phyloP scores from a whole-genome alignment of 1,284 basidiomycete genomes.

The Trichosporon sp. region DNA sequence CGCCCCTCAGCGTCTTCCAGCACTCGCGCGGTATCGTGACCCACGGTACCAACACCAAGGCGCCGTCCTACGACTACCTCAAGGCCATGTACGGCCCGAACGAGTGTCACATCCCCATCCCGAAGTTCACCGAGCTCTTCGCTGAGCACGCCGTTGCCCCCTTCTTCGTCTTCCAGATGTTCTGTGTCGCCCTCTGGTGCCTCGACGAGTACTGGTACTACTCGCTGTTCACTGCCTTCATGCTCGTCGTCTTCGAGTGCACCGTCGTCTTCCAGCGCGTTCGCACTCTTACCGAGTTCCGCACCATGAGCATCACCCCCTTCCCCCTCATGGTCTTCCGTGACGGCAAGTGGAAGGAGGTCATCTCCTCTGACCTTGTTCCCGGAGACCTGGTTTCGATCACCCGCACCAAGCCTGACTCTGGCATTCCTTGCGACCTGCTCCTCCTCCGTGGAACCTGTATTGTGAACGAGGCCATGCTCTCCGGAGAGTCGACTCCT shows the following conservation, averaged over 20 bases:
- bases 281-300: slow-evolving; percentile 85
- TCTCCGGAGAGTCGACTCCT: slow-evolving; percentile 94
- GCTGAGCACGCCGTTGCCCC: slow-evolving; percentile 89
- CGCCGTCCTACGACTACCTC: slow-evolving; percentile 58
- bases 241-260: slow-evolving; percentile 94
- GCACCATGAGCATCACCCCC: slow-evolving; percentile 90
- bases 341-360: slow-evolving; percentile 73
- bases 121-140: slow-evolving; percentile 84
- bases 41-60: slow-evolving; percentile 34
- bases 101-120: slow-evolving; percentile 93
- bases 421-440: slow-evolving; percentile 85
- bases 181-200: slow-evolving; percentile 93
- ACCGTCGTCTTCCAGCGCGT: slow-evolving; percentile 96
- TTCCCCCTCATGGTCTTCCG: slow-evolving; percentile 81
- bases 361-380: slow-evolving; percentile 80
- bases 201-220: slow-evolving; percentile 99
- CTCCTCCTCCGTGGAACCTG: slow-evolving; percentile 82
- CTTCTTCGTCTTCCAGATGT: slow-evolving; percentile 95
- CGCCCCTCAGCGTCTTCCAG: slow-evolving; percentile 71
- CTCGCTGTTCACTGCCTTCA: slow-evolving; percentile 92
- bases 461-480: slow-evolving; percentile 97
- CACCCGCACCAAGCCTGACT: slow-evolving; percentile 74
- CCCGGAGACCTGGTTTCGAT: slow-evolving; percentile 89
- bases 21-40: slow-evolving; percentile 60
- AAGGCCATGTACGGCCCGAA: slow-evolving; percentile 77